These are phyloP conservation scores for Mucor circinelloides DNA, from an alignment of 371 early-diverging fungal species.

Conservation along the genomic window DNA sequence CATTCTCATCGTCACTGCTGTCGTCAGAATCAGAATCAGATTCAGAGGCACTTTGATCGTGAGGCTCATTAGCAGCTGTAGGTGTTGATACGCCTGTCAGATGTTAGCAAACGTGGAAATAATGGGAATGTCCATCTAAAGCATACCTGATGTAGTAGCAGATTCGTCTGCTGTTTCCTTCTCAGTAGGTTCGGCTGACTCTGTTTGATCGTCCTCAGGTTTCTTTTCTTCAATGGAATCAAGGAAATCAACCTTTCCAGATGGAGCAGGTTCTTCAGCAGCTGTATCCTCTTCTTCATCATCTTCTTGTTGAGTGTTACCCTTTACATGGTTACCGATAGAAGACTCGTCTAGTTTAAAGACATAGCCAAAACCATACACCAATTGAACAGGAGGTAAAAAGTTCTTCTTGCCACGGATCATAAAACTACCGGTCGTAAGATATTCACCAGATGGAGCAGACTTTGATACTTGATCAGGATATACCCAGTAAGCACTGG, in stretches of 20 bases:
- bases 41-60: constrained; percentile 6
- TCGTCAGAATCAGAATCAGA: constrained; percentile 38
- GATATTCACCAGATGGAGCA: constrained; percentile 96
- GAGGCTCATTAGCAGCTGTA: neutral
- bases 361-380: constrained; percentile 96
- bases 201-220: neutral
- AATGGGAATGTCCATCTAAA: neutral
- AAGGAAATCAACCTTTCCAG: neutral
- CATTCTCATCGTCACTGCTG: constrained; percentile 43
- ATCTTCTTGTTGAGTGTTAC: constrained; percentile 7
- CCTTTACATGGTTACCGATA: constrained; percentile 67
- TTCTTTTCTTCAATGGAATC: constrained; percentile 15
- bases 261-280: neutral
- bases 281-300: neutral
- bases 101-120: neutral
- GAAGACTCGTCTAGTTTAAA: constrained; percentile 88
- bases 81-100: neutral
- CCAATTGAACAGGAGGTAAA: constrained; percentile 92
- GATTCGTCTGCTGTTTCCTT: neutral
- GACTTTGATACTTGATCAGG: constrained; percentile 93
- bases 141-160: constrained; percentile 7
- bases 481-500: constrained; percentile 96
- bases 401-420: constrained; percentile 97
- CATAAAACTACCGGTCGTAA: constrained; percentile 97
- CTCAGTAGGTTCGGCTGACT: constrained; percentile 2